Conservation (phyloP, 495 filamentous ascomycete species). For the Diplogelasinospora grovesii region DNA sequence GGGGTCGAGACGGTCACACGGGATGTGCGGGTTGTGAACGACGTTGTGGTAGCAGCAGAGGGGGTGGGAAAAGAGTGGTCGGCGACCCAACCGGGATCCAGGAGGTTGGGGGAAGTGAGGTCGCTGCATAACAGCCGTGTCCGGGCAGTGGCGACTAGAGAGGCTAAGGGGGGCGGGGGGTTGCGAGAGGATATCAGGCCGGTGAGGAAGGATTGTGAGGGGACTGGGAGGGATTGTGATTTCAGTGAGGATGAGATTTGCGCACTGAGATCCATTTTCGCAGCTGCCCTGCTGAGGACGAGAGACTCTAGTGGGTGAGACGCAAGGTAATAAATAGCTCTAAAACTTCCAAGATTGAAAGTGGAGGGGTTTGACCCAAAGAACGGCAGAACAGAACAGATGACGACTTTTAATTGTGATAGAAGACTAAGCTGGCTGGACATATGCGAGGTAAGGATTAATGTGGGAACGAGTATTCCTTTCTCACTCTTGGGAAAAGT, state of each 20-base stretch:
- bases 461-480: too few relatives aligned
- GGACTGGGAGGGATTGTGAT: conserved; percentile 28
- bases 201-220: conserved; percentile 33
- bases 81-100: conserved; percentile 31
- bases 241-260: conserved; percentile 33
- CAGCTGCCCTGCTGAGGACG: too few relatives aligned
- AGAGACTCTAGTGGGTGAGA: too few relatives aligned
- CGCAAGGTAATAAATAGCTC: too few relatives aligned
- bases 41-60: conserved; percentile 35
- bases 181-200: conserved; percentile 26
- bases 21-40: conserved; percentile 1
- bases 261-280: conserved; percentile 19
- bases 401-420: too few relatives aligned
- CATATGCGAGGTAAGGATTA: too few relatives aligned
- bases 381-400: too few relatives aligned
- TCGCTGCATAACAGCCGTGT: conserved; percentile 76
- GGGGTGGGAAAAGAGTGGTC: conserved; percentile 53
- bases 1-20: too few relatives aligned
- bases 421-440: too few relatives aligned
- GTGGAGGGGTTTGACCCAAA: too few relatives aligned
- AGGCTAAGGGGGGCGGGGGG: conserved; percentile 57
- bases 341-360: too few relatives aligned
- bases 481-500: too few relatives aligned
- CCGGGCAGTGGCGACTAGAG: conserved; percentile 70
- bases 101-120: conserved; percentile 55